Evolutionary conservation across 441 rosid genomes (phyloP).

Genomic region (Isatis lusitanica): DNA sequence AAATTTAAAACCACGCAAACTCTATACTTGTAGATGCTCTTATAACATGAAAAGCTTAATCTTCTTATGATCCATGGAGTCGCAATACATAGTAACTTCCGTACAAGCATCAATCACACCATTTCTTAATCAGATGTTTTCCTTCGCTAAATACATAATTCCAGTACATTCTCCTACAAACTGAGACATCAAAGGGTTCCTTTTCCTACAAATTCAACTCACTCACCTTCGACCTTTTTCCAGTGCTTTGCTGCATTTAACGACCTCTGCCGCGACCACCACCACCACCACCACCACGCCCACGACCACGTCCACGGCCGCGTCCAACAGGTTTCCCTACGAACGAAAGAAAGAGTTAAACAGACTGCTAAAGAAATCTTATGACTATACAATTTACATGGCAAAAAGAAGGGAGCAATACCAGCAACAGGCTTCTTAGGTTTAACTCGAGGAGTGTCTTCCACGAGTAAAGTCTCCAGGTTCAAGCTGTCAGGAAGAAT

Average conservation of each 20-base stretch:
- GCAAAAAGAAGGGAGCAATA: conserved; percentile 26
- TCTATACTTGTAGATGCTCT: not conserved
- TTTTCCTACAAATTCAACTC: conserved; percentile 15
- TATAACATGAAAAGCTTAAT: conserved; percentile 22
- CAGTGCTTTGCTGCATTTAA: conserved; percentile 31
- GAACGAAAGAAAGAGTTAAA: not conserved
- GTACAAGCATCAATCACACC: conserved; percentile 2
- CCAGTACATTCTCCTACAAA: conserved; percentile 24
- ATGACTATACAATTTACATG: not conserved
- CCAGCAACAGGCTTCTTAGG: conserved; percentile 88
- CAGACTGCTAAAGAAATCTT: not conserved
- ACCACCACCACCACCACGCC: conserved; percentile 66
- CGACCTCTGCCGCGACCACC: conserved; percentile 68
- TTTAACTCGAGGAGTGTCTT: conserved; percentile 77
- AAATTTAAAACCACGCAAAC: not conserved
- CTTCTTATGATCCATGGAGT: conserved; percentile 23
- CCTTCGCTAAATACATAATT: conserved; percentile 20
- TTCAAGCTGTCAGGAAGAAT: conserved; percentile 89
- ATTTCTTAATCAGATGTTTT: conserved; percentile 12
- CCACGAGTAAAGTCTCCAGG: conserved; percentile 73
- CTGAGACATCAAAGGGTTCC: conserved; percentile 7
- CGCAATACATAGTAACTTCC: conserved; percentile 14
- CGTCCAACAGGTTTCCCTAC: conserved; percentile 76
- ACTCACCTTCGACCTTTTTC: conserved; percentile 4
- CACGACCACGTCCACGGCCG: conserved; percentile 79